Evolutionary conservation across 2,329 filamentous ascomycete genomes (phyloP).

Genomic region (Ceratocystis ficicola): DNA sequence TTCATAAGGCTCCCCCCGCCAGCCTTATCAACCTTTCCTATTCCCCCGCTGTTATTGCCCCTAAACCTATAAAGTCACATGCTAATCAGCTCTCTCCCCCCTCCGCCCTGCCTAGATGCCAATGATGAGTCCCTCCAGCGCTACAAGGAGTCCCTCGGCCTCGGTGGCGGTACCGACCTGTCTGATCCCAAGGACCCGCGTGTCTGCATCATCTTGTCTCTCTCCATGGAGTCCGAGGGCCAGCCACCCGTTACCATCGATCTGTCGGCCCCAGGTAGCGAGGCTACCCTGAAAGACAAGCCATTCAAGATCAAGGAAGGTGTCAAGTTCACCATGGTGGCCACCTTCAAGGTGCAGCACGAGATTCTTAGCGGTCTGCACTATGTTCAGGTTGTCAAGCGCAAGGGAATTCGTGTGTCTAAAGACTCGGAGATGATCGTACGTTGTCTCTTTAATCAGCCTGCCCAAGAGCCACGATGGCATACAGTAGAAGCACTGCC

Average conservation of each 20-base stretch:
- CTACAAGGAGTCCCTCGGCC: conserved; percentile 93
- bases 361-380: conserved; percentile 90
- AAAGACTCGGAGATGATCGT: conserved; percentile 99
- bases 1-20: not conserved
- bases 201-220: conserved; percentile 83
- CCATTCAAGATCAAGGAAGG: conserved; percentile 98
- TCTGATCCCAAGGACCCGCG: conserved; percentile 71
- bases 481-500: no score
- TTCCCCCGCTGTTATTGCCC: not conserved
- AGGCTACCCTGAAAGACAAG: conserved; percentile 70
- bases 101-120: conserved; percentile 36
- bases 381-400: conserved; percentile 88
- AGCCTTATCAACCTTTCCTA: not conserved
- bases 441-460: conserved; percentile 30
- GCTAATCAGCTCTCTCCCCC: conserved; percentile 18
- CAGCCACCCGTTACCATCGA: conserved; percentile 81
- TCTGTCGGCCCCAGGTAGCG: conserved; percentile 59
- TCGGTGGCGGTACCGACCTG: conserved; percentile 59
- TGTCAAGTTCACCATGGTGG: conserved; percentile 85
- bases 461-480: not conserved
- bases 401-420: conserved; percentile 72
- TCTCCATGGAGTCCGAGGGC: conserved; percentile 75
- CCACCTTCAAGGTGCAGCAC: conserved; percentile 89
- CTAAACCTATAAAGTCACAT: not conserved
- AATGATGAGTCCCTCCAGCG: conserved; percentile 89